phyloP scores from a whole-genome alignment of 805 yeast genomes.

The Yueomyces sp. region DNA sequence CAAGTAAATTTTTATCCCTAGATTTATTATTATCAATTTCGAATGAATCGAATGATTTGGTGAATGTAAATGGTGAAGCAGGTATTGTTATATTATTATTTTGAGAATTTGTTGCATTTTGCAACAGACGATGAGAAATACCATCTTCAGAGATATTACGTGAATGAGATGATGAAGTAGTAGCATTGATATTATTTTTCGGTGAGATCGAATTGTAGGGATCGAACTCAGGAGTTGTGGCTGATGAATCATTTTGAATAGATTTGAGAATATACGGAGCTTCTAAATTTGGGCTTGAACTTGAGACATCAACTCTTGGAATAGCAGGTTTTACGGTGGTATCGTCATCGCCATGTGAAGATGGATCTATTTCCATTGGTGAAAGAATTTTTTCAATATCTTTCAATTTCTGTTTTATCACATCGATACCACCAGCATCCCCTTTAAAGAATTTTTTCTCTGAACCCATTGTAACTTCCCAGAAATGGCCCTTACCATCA shows the following conservation, averaged over 20 bases:
- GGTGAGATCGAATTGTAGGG: not conserved
- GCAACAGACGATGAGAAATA: not conserved
- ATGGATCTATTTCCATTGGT: conserved; percentile 1
- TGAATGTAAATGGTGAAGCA: conserved; percentile 5
- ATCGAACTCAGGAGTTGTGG: no score
- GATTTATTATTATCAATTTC: not conserved
- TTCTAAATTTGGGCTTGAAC: conserved; percentile 14
- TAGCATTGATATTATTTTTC: no score
- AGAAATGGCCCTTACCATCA: conserved; percentile 71
- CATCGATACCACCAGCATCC: conserved; percentile 7
- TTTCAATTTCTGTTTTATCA: conserved; percentile 6
- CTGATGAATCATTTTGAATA: no score
- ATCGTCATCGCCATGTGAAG: conserved; percentile 4
- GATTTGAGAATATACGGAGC: conserved; percentile 2
- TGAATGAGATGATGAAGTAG: not conserved
- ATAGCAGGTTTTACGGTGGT: conserved; percentile 3
- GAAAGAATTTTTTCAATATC: conserved; percentile 3
- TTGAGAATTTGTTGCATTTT: conserved; percentile 2
- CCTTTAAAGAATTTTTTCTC: conserved; percentile 65
- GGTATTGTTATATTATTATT: conserved; percentile 1
- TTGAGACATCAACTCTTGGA: no score
- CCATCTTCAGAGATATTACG: not conserved
- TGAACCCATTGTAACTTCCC: conserved; percentile 75
- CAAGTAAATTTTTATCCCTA: not conserved
- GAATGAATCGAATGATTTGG: conserved; percentile 3